Evolutionary conservation across 805 yeast species (phyloP), one percentile per base, ranked within the genome.

Genomic region (Candida nitratophila): DNA sequence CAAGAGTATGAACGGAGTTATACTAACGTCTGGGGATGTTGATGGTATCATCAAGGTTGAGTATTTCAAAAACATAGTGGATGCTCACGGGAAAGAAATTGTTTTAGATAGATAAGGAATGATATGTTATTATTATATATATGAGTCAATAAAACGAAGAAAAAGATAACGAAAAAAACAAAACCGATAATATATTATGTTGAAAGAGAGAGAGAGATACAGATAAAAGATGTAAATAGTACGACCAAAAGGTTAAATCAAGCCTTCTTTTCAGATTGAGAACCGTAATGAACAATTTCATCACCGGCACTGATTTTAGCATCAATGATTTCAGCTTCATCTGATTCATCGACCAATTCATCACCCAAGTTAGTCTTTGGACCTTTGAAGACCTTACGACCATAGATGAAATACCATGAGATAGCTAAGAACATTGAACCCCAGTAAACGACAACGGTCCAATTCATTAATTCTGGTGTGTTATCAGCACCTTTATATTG

Each of bases 1-100:
- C 63, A 70, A 65, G 54, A 81, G 95, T 40, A 65, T 73, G 15
- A 93, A 93, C 56, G 79, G 84, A 10, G 98, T 89, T 8, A 77
- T 86, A 22, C 61, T 90, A 42, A 71, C 84, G 3, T 66, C 75
- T 6, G 91, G 95, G 1, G 71, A 78, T 55, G 63, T 61, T 3
- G 50, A 70, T 9, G 95, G 95, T 0, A 39, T 62, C 2, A 63
- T 86, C 2, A 59, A 70, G 0, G 54, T 59, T 7, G 62, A 69
- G 15, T 76, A 61, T 43, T 79, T 86, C 38, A 43, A 30, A 12
- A 53, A 54, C 36, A 51, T 63, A 8, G 50, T 58, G 8, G 61
- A 61, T 45, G 26, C 45, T 6, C 14, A 26, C 3, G 60, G 59
- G 4, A 49, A 50, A 11, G 38, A 21, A 19, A 36, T 51, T 34